Evolutionary conservation across 768 basidiomycete genomes (phyloP), one percentile per base, ranked within the genome.

Genomic region (Mycena chlorophos): DNA sequence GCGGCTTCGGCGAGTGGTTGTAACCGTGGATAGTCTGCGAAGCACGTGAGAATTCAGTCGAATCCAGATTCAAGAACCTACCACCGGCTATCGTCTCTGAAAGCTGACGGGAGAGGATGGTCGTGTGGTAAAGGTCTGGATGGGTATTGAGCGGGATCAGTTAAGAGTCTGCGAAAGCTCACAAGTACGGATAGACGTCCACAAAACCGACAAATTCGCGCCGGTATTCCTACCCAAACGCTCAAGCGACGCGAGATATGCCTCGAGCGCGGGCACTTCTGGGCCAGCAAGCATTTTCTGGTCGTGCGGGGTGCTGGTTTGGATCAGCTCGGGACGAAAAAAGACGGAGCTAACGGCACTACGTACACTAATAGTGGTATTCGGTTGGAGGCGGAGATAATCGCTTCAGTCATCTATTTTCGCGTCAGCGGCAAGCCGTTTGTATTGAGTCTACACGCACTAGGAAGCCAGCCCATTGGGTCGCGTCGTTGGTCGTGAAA

Each of bases 201-300:
- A 19, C 6, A 19, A 13, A 26, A 46, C 4, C 12, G 27, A 23
- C 12, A 28, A 26, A 40, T 31, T 17, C 23, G 48, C 57, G 51
- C 25, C 52, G 57, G 12, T 22, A 27, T 37, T 47, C 31, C 1
- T 49, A 28, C 17, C 34, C 26, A 29, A 22, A 58, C 3, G 28
- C 20, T 57, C 47, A 1, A 58, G 16, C 3, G 52, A 53, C 1
- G 39, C 39, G 17, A 53, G 31, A 3, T 53, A 39, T 14, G 13
- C 22, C 20, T 57, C 51, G 22, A 49, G 22, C 2, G 56, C 19
- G 6, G 5, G 3, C 14, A 51, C 39, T 16, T 58, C 52, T 1
- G 48, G 27, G 19, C 52, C 57, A 20, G 47, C 49, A 1, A 58
- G 57, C 5, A 58, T 3, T n/a, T 49, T 20, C 23, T 58, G 57